Conservation (phyloP, 805 yeast genomes). For the Metschnikowia koreensis region DNA sequence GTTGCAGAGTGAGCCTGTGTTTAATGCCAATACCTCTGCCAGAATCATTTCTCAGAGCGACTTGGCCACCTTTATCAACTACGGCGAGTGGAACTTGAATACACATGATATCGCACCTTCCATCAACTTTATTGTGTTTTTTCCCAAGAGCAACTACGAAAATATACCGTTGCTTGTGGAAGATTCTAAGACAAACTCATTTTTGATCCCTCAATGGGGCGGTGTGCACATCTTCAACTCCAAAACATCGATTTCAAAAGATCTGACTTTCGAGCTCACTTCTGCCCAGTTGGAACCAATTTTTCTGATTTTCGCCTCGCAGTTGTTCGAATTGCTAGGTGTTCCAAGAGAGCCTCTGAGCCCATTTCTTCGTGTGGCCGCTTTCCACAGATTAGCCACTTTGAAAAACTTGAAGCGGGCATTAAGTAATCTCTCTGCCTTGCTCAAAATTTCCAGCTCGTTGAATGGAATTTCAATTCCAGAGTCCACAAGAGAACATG, state of each 20-base stretch:
- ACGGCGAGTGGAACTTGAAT: constrained; percentile 77
- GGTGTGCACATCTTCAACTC: constrained; percentile 61
- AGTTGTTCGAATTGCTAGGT: constrained; percentile 71
- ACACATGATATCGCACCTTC: constrained; percentile 61
- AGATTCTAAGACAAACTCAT: constrained; percentile 52
- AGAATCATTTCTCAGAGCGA: constrained; percentile 47
- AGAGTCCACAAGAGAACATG: constrained; percentile 58
- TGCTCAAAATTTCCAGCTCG: constrained; percentile 64
- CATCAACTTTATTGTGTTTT: constrained; percentile 66
- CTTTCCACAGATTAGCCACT: constrained; percentile 58
- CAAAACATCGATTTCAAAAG: constrained; percentile 22
- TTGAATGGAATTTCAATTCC: constrained; percentile 85
- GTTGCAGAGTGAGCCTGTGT: constrained; percentile 27
- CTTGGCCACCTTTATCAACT: constrained; percentile 74
- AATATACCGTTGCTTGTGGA: constrained; percentile 50
- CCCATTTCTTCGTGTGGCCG: constrained; percentile 62
- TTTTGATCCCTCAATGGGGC: constrained; percentile 87
- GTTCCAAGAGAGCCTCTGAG: constrained; percentile 57
- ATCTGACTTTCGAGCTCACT: constrained; percentile 26
- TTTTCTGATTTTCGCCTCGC: constrained; percentile 70
- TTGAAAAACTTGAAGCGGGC: constrained; percentile 60
- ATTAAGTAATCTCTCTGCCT: constrained; percentile 67
- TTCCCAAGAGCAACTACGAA: constrained; percentile 48
- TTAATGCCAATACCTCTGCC: constrained; percentile 23
- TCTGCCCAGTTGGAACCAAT: constrained; percentile 51